Percentiles rank a stretch among this genome's conserved stretches.
Evolutionary conservation across 805 yeast species (phyloP).

Genomic region (Zygotorulaspora danielsina): DNA sequence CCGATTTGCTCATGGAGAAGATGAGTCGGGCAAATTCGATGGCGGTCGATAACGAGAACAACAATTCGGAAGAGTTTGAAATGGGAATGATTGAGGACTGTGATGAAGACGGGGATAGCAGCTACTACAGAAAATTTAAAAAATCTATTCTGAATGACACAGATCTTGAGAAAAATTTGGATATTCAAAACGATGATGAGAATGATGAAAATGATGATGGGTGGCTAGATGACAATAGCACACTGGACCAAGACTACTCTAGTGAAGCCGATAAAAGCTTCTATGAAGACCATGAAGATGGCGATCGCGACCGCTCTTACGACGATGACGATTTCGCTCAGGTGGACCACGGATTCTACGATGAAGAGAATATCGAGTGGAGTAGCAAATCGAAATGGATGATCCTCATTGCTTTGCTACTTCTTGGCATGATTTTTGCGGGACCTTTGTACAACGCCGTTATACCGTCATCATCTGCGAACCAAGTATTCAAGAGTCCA

Average conservation of each 20-base stretch:
- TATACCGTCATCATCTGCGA: constrained; percentile 2
- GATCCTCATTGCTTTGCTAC: constrained; percentile 1
- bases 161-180: background rate
- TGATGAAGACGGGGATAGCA: constrained; percentile 13
- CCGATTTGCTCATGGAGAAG: constrained; percentile 17
- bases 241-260: constrained; percentile 21
- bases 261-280: constrained; percentile 26
- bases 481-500: constrained; percentile 2
- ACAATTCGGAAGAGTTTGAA: constrained; percentile 13
- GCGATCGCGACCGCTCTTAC: constrained; percentile 7
- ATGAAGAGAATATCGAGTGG: constrained; percentile 4
- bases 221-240: constrained; percentile 19
- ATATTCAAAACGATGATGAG: constrained; percentile 8
- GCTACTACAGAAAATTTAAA: constrained; percentile 15
- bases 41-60: constrained; percentile 9
- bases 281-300: constrained; percentile 17
- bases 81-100: constrained; percentile 16
- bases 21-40: constrained; percentile 10
- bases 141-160: constrained; percentile 16
- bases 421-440: constrained; percentile 5
- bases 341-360: constrained; percentile 5
- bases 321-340: constrained; percentile 4
- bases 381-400: background rate
- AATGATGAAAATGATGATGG: constrained; percentile 17
- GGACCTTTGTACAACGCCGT: constrained; percentile 7